Base-by-base conservation (phyloP, 139 green algal genomes). In the Astrephomene gubernaculifera region DNA sequence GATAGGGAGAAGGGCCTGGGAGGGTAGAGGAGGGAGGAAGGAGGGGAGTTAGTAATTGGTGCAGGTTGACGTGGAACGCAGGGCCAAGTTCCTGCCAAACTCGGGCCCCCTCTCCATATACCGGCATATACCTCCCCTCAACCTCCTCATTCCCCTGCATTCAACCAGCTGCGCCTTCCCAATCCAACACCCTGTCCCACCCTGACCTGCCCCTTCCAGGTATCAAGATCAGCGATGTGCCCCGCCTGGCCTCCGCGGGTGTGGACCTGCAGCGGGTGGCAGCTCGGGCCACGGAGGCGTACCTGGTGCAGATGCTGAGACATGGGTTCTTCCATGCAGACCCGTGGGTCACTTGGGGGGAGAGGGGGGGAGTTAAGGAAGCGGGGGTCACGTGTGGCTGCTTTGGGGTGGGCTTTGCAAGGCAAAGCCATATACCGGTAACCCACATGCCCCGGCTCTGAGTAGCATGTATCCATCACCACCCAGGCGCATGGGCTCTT, bases 281-380 rank as follows among this genome's bases (percentile, higher is more conserved):
- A 21, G 74, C 49, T 27, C 73, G 94, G 21, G 87, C 93, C 19
- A 97, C 99, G 29, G 97, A 99, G 90, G 94, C 90, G 9, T 99
- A 99, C 92, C 94, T 99, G 10, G 67, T 76, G 12, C 79, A 89
- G 86, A 69, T 91, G 36, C 83, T 91, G 36, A 71, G 74, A 12
- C 92, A 96, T 75, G 91, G 91, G 39, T 98, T 99, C 89, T 99
- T 99, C 92, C 97, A 99, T 82, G 97, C 96, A 0, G 88, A 87
- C 54, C 81, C 69, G 69, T 82, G 75, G n/a, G 75, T 81, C 7
- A 49, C 49, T 33, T 67, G 60, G 60, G 21, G 12, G 60, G 21
- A 8, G 21, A 19, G 60, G 49, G 49, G 49, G 49, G 49, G 14
- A 25, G 12, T 57, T 57, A 12, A 12, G 49, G 49, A 17, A 57